These are phyloP conservation scores for Rhododendron mucronatum DNA, from an alignment of 148 eudicot genomes.

Conservation along the genomic window DNA sequence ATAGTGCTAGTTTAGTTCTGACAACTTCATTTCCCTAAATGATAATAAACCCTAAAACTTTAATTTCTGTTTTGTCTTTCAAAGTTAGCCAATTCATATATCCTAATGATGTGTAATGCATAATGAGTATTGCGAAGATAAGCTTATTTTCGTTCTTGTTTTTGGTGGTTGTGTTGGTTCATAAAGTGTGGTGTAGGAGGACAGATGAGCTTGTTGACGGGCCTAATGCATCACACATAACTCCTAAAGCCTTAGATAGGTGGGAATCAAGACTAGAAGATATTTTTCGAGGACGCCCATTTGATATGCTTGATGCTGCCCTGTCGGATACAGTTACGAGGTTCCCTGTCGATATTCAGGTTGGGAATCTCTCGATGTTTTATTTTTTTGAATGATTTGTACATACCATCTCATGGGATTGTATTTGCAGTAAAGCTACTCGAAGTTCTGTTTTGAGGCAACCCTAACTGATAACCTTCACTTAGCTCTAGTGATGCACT, in stretches of 20 bases:
- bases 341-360: slow-evolving; percentile 98
- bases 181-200: slow-evolving; percentile 97
- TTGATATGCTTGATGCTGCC: slow-evolving; percentile 99
- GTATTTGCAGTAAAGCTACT: background rate
- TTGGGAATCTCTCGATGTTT: slow-evolving; percentile 4
- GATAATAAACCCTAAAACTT: background rate
- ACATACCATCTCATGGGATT: background rate
- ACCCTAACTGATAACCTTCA: background rate
- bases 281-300: slow-evolving; percentile 80
- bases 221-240: slow-evolving; percentile 95
- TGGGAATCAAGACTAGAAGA: slow-evolving; percentile 95
- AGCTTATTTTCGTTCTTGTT: background rate
- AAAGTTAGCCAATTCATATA: background rate
- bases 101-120: background rate
- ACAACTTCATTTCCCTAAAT: background rate
- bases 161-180: slow-evolving; percentile 13
- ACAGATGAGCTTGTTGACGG: slow-evolving; percentile 99
- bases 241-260: slow-evolving; percentile 82
- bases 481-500: background rate
- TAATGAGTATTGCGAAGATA: background rate
- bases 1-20: background rate
- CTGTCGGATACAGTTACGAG: slow-evolving; percentile 80
- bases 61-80: background rate
- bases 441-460: background rate
- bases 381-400: background rate